Conservation (phyloP, 495 filamentous ascomycete species). For the Cladorrhinum samala region DNA sequence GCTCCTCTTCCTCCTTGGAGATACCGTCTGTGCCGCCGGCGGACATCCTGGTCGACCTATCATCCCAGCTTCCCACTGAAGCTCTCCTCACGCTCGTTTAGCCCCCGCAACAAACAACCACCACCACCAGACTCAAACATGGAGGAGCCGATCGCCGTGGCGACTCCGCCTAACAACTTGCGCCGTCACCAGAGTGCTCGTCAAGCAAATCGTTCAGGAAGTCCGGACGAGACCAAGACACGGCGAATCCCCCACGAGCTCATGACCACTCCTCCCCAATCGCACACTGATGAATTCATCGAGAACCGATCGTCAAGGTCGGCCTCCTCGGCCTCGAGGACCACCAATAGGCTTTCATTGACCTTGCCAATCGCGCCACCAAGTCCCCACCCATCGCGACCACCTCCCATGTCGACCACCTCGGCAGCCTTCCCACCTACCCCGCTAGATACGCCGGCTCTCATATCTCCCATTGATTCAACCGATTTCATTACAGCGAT, state of each 20-base stretch:
- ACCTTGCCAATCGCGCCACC: conserved; percentile 62
- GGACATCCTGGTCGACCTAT: conserved; percentile 18
- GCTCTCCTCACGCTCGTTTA: conserved; percentile 16
- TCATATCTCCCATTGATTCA: conserved; percentile 56
- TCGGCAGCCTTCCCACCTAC: conserved; percentile 41
- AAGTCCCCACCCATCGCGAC: conserved; percentile 35
- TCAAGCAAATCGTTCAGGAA: conserved; percentile 6
- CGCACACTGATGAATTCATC: conserved; percentile 18
- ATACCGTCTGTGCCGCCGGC: conserved; percentile 22
- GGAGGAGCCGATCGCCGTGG: conserved; percentile 21
- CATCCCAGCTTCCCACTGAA: conserved; percentile 19
- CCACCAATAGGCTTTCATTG: conserved; percentile 70
- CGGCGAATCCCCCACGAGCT: conserved; percentile 19
- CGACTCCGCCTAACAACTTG: conserved; percentile 12
- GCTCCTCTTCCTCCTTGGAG: conserved; percentile 14
- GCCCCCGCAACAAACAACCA: neutral
- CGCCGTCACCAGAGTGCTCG: conserved; percentile 7
- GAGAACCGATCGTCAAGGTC: conserved; percentile 48
- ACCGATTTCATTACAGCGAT: conserved; percentile 80
- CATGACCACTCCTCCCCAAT: conserved; percentile 15
- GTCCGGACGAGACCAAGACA: conserved; percentile 16
- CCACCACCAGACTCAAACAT: conserved; percentile 9
- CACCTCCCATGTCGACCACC: conserved; percentile 36
- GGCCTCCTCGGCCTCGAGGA: conserved; percentile 51
- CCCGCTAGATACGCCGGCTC: conserved; percentile 33